Evolutionary conservation across 208 protist species (phyloP).

Genomic region (Spongospora subterranea): DNA sequence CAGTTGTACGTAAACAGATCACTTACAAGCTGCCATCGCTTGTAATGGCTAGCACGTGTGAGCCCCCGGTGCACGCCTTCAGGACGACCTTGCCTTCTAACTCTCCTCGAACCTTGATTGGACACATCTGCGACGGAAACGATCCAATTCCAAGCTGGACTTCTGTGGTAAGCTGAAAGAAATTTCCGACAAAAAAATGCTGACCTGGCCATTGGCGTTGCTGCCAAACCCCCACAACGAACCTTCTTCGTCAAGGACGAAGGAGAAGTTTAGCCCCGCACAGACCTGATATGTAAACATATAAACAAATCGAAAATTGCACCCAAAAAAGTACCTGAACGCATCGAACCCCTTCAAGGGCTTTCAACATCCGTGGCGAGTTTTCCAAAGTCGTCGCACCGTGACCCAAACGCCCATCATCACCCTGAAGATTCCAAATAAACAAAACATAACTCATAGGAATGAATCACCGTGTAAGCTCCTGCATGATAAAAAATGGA

Average conservation of each 20-base stretch:
- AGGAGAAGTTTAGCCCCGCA: slow-evolving; percentile 18
- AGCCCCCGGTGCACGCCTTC: neutral
- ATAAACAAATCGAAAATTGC: neutral
- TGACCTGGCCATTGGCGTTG: slow-evolving; percentile 50
- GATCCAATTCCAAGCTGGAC: slow-evolving; percentile 2
- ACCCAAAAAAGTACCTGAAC: neutral
- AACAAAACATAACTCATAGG: neutral
- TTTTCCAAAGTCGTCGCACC: slow-evolving; percentile 7
- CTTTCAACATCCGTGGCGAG: neutral
- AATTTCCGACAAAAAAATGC: neutral
- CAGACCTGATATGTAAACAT: neutral
- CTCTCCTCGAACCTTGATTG: neutral
- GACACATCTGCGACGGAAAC: neutral
- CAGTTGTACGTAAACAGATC: neutral
- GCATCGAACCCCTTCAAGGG: neutral
- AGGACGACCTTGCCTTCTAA: slow-evolving; percentile 11
- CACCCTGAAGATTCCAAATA: neutral
- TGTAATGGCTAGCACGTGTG: slow-evolving; percentile 43
- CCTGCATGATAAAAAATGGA: no score
- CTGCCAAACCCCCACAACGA: slow-evolving; percentile 24
- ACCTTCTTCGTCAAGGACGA: neutral
- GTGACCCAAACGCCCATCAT: slow-evolving; percentile 32
- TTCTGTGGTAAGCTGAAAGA: neutral
- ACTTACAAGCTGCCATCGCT: neutral
- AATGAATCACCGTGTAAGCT: no score